Base-by-base conservation (phyloP, 2,329 filamentous ascomycete genomes). In the Penicillium crustosum region DNA sequence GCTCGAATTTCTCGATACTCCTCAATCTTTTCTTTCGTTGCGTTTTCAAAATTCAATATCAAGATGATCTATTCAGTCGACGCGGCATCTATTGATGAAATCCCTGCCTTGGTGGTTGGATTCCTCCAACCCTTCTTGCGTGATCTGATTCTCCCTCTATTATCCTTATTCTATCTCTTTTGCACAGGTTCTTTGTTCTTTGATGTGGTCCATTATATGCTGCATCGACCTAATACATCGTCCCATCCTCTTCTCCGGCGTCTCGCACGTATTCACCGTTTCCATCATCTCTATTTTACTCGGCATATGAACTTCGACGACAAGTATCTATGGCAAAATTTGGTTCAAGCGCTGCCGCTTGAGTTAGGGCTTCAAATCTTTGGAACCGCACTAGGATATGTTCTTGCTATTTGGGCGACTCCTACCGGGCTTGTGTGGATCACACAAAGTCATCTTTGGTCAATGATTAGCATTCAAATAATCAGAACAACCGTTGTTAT, bases 251-350 rank as follows among this genome's bases (percentile, higher is more conserved):
- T 57, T 35, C 42, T 66, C 2, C 59, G 51, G 48, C 47, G 49
- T 36, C 57, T 66, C 13, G 62, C 59, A 13, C 59, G 42, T 8
- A 55, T 57, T 8, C 64, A 66, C 39, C 59, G 57, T 42, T 66
- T 48, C 44, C 64, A 66, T 36, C 64, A 66, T 29, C 64, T 66
- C 2, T 66, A 65, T 42, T 66, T 62, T 47, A 65, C 59, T 13
- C 57, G 57, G 2, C 53, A 59, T 7, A 50, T 66, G 13, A 50
- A 56, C 3, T 65, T 66, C 42, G 61, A 66, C 25, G 4, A 48
- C 2, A 53, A 52, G 35, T 66, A 65, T 50, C 45, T 33, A 6
- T 47, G 44, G 12, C 57, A 61, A 17, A 66, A 66, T 31, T n/a
- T 42, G 5, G 57, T 52, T 29, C 61, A 65, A 10, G 62, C 64